Conservation (phyloP, 1,284 basidiomycete genomes). For the Pulveroboletus sp. region DNA sequence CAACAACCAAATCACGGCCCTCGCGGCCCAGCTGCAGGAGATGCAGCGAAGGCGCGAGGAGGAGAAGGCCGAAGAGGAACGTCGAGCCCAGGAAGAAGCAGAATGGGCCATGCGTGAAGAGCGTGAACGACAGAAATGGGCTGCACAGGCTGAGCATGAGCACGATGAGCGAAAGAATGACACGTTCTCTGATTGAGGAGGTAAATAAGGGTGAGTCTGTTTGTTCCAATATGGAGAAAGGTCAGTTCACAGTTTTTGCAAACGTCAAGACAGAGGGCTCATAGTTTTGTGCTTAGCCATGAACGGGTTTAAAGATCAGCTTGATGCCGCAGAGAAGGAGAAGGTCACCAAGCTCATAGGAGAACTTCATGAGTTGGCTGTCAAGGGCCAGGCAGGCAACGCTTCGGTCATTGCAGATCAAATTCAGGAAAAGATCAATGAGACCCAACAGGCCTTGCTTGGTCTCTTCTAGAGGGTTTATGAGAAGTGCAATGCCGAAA, state of each 20-base stretch:
- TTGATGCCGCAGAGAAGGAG: slow-evolving; percentile 89
- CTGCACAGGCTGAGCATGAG: no score
- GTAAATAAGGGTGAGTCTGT: slow-evolving; percentile 96
- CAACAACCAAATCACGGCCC: no score
- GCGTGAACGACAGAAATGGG: no score
- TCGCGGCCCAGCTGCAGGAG: no score
- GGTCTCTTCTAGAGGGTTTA: slow-evolving; percentile 99
- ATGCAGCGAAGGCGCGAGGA: no score
- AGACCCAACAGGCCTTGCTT: slow-evolving; percentile 95
- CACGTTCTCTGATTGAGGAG: slow-evolving; percentile 97
- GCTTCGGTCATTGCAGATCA: slow-evolving; percentile 76
- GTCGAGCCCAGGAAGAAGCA: no score
- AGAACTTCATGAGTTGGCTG: slow-evolving; percentile 88
- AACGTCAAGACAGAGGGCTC: neutral
- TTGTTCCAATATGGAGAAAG: slow-evolving; percentile 94
- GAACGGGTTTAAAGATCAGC: slow-evolving; percentile 96
- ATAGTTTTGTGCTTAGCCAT: slow-evolving; percentile 53
- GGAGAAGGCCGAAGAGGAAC: no score
- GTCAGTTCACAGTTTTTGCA: slow-evolving; percentile 35
- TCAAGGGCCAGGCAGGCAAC: slow-evolving; percentile 89
- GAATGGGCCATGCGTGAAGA: no score
- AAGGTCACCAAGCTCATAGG: slow-evolving; percentile 85
- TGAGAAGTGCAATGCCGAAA: slow-evolving; percentile 83
- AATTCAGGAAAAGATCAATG: slow-evolving; percentile 91
- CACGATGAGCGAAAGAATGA: no score